A percentile compares a stretch with the other conserved stretches of the same genome.
These are phyloP conservation scores for Pachyrhizus erosus DNA, from an alignment of 306 rosid species.

Conservation along the genomic window DNA sequence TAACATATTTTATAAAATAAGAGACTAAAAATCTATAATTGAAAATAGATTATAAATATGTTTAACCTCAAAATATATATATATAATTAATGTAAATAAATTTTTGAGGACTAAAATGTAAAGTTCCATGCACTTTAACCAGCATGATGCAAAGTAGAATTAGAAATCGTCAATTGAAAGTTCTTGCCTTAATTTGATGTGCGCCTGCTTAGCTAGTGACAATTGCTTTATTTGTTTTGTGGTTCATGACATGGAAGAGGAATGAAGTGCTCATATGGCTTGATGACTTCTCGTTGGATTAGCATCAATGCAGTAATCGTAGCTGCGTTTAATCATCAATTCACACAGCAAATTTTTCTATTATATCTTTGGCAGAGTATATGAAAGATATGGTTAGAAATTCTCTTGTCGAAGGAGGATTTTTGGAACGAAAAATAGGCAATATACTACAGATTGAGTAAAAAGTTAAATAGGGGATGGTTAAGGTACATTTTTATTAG, in stretches of 20 bases:
- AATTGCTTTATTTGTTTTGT: slow-evolving; percentile 35
- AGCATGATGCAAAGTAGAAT: background rate
- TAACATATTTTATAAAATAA: too few relatives aligned
- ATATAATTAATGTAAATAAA: too few relatives aligned
- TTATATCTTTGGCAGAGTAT: slow-evolving; percentile 25
- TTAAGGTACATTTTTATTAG: background rate
- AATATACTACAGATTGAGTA: slow-evolving; percentile 4
- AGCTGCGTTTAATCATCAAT: slow-evolving; percentile 6
- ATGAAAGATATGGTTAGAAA: background rate
- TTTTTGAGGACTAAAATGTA: too few relatives aligned
- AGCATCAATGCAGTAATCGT: slow-evolving; percentile 31
- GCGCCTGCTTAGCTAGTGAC: slow-evolving; percentile 31
- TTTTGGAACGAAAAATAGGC: background rate
- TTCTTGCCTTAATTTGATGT: background rate
- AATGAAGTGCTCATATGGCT: slow-evolving; percentile 93
- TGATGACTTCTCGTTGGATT: slow-evolving; percentile 77
- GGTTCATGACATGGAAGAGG: slow-evolving; percentile 63
- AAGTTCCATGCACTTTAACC: too few relatives aligned
- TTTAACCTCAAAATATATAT: too few relatives aligned
- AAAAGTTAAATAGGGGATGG: background rate
- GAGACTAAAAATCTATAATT: too few relatives aligned
- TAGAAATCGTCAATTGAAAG: too few relatives aligned
- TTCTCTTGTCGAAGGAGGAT: background rate
- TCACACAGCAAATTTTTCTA: background rate
- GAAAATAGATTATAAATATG: too few relatives aligned